phyloP scores from a whole-genome alignment of 2,329 filamentous ascomycete genomes.

The Nemania serpens region DNA sequence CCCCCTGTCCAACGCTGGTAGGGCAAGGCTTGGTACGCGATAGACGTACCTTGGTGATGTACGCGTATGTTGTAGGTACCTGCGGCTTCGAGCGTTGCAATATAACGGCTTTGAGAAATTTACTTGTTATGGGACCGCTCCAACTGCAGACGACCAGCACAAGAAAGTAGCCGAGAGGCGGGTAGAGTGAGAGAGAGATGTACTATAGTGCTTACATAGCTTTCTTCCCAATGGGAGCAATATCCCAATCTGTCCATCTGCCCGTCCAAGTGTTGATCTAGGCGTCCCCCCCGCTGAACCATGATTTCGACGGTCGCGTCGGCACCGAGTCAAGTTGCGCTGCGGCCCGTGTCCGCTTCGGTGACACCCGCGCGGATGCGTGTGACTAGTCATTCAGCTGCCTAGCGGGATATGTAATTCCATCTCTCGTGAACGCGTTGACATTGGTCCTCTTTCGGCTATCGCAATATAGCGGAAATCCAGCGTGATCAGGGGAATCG shows the following conservation, averaged over 20 bases:
- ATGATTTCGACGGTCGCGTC: conserved; percentile 3
- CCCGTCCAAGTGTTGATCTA: conserved; percentile 13
- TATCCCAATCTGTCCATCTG: conserved; percentile 12
- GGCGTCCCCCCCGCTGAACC: background rate
- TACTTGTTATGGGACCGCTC: too few species aligned
- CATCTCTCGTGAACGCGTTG: background rate
- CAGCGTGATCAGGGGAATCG: background rate
- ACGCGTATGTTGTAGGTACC: too few species aligned
- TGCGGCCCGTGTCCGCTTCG: background rate
- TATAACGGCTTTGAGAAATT: too few species aligned
- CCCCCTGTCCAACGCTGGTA: too few species aligned
- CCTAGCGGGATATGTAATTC: background rate
- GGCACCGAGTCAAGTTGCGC: conserved; percentile 1
- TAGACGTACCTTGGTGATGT: too few species aligned
- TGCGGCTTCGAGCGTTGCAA: too few species aligned
- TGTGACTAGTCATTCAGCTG: background rate
- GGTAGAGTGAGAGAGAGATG: background rate
- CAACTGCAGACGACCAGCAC: background rate
- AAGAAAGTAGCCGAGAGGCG: conserved; percentile 1
- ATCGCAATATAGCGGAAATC: background rate
- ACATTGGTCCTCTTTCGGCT: background rate
- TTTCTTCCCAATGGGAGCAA: background rate
- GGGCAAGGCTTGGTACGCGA: too few species aligned
- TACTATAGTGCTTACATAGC: background rate
- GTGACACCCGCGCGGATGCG: conserved; percentile 20